Base-by-base conservation (phyloP, 2,329 filamentous ascomycete genomes). In the Dothideomycetidae sp. region DNA sequence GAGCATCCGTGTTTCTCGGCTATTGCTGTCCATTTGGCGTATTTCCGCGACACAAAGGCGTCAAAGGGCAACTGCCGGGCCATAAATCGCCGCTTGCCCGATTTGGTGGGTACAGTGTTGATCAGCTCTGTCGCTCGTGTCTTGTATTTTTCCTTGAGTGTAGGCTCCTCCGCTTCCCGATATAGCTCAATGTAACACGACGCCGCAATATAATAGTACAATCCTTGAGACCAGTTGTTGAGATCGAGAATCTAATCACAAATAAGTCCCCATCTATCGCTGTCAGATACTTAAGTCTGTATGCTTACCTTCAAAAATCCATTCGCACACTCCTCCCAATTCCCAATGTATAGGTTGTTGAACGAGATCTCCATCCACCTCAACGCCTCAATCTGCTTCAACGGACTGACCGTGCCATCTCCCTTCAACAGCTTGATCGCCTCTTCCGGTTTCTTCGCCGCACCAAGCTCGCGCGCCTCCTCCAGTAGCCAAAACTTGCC, bases 141-240 rank as follows among this genome's bases (percentile, higher is more conserved):
- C 5, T 56, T 60, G 38, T 64, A 56, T 29, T 51, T 46, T 26
- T 26, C 21, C 21, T 26, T 26, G 7, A 7, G 21, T n/a, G 35
- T 33, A 5, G 76, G 74, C 30, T 70, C 60, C 36, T 68, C 65
- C 31, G 66, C 55, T 1, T 75, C 64, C 7, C 90, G 75, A 58
- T 94, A 96, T 4, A 84, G 65, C 50, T 90, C 83, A 1, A 96
- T 60, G 47, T 92, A 77, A 1, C 80, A 78, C 10, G 71, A 70
- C 5, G 78, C 90, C 2, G 81, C 80, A 46, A 93, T 80, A 59
- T 86, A 96, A 54, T 84, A 84, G 61, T 98, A 96, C 37, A 96
- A 57, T 0, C 78, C 75, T 36, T 85, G 84, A 39, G 79, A 86
- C 90, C 90, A 96, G 48, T 82, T 82, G 58, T 93, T 94, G 39